phyloP scores from a whole-genome alignment of 805 yeast genomes.

The Lachancea lanzarotensis region DNA sequence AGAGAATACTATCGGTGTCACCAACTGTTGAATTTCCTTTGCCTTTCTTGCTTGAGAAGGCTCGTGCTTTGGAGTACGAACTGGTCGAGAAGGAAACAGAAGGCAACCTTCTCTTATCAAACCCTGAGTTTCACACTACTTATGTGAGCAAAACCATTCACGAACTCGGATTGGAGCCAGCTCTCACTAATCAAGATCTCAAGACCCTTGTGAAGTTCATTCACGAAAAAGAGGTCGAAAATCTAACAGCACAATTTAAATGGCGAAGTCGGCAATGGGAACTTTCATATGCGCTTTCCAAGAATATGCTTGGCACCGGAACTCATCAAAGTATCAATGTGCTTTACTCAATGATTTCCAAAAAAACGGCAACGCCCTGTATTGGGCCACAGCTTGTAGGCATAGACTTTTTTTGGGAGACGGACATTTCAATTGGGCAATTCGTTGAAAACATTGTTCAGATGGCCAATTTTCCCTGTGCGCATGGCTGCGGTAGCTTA shows the following conservation, averaged over 20 bases:
- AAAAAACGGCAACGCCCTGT: slow-evolving; percentile 84
- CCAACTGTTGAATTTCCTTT: slow-evolving; percentile 72
- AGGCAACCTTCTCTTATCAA: slow-evolving; percentile 20
- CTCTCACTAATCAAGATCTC: slow-evolving; percentile 30
- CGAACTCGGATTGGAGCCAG: slow-evolving; percentile 23
- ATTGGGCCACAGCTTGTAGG: slow-evolving; percentile 81
- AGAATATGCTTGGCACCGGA: slow-evolving; percentile 60
- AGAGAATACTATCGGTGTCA: slow-evolving; percentile 68
- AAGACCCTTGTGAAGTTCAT: slow-evolving; percentile 30
- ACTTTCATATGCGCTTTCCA: slow-evolving; percentile 42
- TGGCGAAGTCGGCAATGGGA: slow-evolving; percentile 59
- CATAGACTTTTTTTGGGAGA: slow-evolving; percentile 84
- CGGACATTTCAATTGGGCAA: slow-evolving; percentile 84
- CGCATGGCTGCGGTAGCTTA: slow-evolving; percentile 73
- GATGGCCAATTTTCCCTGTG: slow-evolving; percentile 61
- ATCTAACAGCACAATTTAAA: slow-evolving; percentile 28
- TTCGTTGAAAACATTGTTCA: slow-evolving; percentile 73
- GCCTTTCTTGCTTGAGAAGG: slow-evolving; percentile 56
- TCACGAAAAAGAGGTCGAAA: slow-evolving; percentile 27
- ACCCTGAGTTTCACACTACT: slow-evolving; percentile 8
- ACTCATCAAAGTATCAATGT: slow-evolving; percentile 75
- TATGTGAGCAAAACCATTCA: slow-evolving; percentile 11
- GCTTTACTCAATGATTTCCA: slow-evolving; percentile 74
- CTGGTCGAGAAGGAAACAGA: slow-evolving; percentile 27
- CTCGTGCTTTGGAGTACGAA: slow-evolving; percentile 45